These are phyloP conservation scores for Dentipellis fragilis DNA, from an alignment of 768 basidiomycete genomes.

Conservation along the genomic window DNA sequence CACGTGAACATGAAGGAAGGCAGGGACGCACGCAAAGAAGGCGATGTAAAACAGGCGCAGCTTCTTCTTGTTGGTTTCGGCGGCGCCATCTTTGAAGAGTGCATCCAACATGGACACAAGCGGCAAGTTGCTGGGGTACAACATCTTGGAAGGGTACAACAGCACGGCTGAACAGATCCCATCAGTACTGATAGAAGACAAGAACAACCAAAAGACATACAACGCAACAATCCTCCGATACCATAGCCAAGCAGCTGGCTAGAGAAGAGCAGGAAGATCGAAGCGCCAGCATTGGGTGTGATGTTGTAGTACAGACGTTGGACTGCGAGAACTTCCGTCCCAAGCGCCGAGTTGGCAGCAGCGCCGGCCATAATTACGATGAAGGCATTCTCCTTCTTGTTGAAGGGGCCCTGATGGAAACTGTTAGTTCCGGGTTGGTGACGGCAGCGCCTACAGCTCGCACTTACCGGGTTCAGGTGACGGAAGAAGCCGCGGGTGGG, in stretches of 20 bases:
- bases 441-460: neutral
- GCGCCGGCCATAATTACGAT: constrained; percentile 49
- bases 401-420: constrained; percentile 37
- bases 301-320: constrained; percentile 37
- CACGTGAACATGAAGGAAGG: neutral
- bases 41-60: constrained; percentile 42
- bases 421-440: neutral
- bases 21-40: constrained; percentile 21
- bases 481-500: constrained; percentile 35
- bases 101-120: constrained; percentile 39
- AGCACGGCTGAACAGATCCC: constrained; percentile 25
- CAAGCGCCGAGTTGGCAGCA: constrained; percentile 42
- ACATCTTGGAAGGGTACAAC: constrained; percentile 44
- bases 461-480: constrained; percentile 42
- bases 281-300: constrained; percentile 33
- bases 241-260: constrained; percentile 37
- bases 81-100: constrained; percentile 31
- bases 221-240: constrained; percentile 42
- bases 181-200: neutral
- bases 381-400: constrained; percentile 51
- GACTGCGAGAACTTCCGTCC: constrained; percentile 43
- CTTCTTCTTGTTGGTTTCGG: constrained; percentile 25
- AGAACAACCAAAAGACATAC: constrained; percentile 20
- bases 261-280: constrained; percentile 33
- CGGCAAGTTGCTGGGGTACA: constrained; percentile 38